phyloP scores from a whole-genome alignment of 73 alveolate species.

The Uronychia binucleata region DNA sequence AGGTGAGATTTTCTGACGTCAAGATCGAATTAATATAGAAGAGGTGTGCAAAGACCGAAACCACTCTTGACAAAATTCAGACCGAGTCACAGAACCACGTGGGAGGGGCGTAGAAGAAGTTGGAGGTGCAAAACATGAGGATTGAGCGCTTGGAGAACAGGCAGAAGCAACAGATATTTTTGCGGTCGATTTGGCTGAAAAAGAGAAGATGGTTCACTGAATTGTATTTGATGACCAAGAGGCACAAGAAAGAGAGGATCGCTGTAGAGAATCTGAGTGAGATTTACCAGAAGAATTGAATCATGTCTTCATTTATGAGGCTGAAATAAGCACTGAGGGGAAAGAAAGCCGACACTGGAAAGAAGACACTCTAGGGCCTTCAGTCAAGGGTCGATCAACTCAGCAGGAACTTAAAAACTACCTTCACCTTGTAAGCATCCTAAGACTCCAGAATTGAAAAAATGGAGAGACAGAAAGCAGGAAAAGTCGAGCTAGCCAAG shows the following conservation, averaged over 20 bases:
- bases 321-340: not conserved
- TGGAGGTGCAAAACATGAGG: not conserved
- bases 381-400: not conserved
- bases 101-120: not conserved
- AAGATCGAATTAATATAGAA: not conserved
- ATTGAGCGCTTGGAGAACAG: not conserved
- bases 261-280: not conserved
- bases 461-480: not conserved
- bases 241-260: not conserved
- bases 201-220: not conserved
- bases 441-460: not conserved
- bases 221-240: not conserved
- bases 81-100: not conserved
- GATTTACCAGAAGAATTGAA: not conserved
- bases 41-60: not conserved
- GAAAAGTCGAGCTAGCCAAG: not conserved
- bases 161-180: not conserved
- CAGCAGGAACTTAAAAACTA: not conserved
- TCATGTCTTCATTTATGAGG: not conserved
- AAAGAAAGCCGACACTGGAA: not conserved
- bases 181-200: too few species aligned
- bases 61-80: not conserved
- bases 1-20: not conserved
- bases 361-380: not conserved
- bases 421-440: not conserved